phyloP scores from a whole-genome alignment of 2,329 filamentous ascomycete genomes.

The Ophiocordyceps camponoti-saundersi region DNA sequence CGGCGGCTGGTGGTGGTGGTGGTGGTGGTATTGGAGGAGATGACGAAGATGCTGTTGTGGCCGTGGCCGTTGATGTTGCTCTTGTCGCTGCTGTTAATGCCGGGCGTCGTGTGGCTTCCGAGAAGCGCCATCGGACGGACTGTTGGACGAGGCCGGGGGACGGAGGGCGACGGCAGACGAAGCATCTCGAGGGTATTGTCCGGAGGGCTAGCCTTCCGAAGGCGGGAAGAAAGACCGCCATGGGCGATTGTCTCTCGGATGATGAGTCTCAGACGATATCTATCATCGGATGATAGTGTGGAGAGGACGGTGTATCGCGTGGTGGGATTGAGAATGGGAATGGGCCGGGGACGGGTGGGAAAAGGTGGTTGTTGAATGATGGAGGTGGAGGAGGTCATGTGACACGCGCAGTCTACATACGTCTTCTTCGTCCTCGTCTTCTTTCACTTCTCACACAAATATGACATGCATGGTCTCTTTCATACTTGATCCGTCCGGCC shows the following conservation, averaged over 20 bases:
- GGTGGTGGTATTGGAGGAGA: too few species aligned
- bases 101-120: too few species aligned
- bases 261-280: background rate
- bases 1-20: background rate
- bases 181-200: slow-evolving; percentile 17
- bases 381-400: background rate
- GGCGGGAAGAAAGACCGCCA: slow-evolving; percentile 25
- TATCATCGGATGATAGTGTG: too few species aligned
- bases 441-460: too few species aligned
- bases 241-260: slow-evolving; percentile 5
- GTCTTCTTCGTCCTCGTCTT: too few species aligned
- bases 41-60: slow-evolving; percentile 1
- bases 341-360: too few species aligned
- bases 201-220: slow-evolving; percentile 22
- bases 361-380: background rate
- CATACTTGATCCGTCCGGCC: too few species aligned
- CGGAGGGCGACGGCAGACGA: slow-evolving; percentile 23
- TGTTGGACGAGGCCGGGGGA: background rate
- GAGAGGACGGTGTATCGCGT: too few species aligned
- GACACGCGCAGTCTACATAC: background rate
- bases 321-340: too few species aligned
- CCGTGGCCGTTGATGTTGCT: slow-evolving; percentile 10
- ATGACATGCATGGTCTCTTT: too few species aligned
- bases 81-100: slow-evolving; percentile 5
- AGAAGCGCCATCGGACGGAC: slow-evolving; percentile 19